These are phyloP conservation scores for Achaetomiella virescens DNA, from an alignment of 495 filamentous ascomycete genomes.

Conservation along the genomic window DNA sequence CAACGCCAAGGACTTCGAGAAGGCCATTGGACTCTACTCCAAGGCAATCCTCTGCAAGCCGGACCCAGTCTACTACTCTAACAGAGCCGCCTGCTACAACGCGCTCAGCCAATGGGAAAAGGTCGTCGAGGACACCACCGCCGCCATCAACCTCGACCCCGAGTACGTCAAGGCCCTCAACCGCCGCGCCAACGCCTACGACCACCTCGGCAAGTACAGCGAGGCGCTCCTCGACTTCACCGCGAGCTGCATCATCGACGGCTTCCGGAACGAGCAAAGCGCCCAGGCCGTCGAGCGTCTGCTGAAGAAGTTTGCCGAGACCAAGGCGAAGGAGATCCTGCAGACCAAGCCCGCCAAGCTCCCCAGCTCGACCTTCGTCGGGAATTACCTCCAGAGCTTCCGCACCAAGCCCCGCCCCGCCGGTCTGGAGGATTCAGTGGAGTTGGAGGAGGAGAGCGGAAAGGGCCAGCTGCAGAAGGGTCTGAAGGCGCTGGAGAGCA, in stretches of 20 bases:
- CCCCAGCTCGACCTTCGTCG: constrained; percentile 90
- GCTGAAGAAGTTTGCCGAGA: constrained; percentile 93
- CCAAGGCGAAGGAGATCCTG: constrained; percentile 83
- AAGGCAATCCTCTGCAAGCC: constrained; percentile 95
- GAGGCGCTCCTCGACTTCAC: constrained; percentile 96
- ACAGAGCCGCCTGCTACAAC: constrained; percentile 95
- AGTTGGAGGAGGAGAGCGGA: constrained; percentile 71
- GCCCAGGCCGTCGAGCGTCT: constrained; percentile 86
- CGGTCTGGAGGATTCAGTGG: constrained; percentile 73
- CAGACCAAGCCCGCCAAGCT: constrained; percentile 63
- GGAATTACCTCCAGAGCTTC: constrained; percentile 99
- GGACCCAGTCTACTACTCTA: constrained; percentile 97
- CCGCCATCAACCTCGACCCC: constrained; percentile 82
- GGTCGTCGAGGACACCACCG: constrained; percentile 94
- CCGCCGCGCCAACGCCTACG: constrained; percentile 90
- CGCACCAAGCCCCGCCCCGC: constrained; percentile 67
- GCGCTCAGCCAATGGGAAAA: constrained; percentile 87
- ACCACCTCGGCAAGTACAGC: constrained; percentile 83
- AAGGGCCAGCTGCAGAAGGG: constrained; percentile 80
- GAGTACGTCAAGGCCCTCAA: constrained; percentile 98
- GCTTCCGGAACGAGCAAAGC: constrained; percentile 81
- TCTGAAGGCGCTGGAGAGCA: constrained; percentile 69
- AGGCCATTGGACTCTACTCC: constrained; percentile 88
- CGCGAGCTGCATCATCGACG: constrained; percentile 97
- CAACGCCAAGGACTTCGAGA: constrained; percentile 80